Conservation (phyloP, 1,139 yeast genomes). For the Pichia sp. region DNA sequence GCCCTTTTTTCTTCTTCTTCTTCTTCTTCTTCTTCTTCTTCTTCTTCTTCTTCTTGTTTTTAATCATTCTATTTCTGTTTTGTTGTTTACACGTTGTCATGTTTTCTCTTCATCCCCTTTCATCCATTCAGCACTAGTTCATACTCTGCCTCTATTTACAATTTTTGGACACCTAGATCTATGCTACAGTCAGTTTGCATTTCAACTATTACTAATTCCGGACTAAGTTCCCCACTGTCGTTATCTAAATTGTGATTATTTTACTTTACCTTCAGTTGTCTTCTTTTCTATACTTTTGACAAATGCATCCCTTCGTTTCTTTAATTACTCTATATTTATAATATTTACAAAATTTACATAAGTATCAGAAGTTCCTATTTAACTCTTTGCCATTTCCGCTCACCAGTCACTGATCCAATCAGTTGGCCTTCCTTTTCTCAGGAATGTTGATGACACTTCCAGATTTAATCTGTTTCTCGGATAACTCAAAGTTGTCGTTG, state of each 20-base stretch:
- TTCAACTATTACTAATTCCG: neutral
- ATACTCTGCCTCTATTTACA: neutral
- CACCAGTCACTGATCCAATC: too few relatives aligned
- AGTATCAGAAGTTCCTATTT: neutral
- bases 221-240: neutral
- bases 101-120: neutral
- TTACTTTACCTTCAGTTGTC: neutral
- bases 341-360: neutral
- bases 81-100: neutral
- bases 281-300: neutral
- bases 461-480: neutral
- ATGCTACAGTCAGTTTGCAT: neutral
- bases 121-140: neutral
- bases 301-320: neutral
- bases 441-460: neutral
- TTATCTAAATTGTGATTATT: neutral
- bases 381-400: neutral
- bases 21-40: neutral
- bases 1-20: neutral
- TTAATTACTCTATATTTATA: neutral
- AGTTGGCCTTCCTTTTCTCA: neutral
- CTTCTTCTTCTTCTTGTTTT: neutral
- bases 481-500: neutral
- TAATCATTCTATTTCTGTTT: neutral
- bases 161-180: neutral